phyloP scores from a whole-genome alignment of 192 early-diverging fungal genomes.

The Backusella tarrabulga region DNA sequence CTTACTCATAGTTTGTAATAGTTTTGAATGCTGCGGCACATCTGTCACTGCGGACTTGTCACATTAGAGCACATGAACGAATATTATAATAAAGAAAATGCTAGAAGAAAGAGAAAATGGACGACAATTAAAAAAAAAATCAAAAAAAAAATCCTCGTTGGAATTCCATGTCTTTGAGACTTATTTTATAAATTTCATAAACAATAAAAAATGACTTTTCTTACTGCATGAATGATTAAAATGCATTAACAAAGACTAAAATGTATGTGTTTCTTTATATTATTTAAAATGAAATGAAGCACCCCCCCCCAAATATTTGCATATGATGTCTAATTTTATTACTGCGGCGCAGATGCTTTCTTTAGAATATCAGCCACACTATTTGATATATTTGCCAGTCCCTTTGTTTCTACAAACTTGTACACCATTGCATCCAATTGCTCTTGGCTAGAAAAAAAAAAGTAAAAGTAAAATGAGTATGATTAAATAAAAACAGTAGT shows the following conservation, averaged over 20 bases:
- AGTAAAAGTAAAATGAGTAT: no score
- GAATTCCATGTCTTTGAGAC: not conserved
- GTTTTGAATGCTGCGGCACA: not conserved
- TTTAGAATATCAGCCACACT: not conserved
- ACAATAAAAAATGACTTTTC: no score
- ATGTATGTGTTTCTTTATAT: no score
- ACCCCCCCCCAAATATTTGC: no score
- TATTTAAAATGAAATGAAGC: no score
- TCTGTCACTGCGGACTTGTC: not conserved
- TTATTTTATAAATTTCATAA: no score
- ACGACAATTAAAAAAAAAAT: no score
- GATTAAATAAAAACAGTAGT: no score
- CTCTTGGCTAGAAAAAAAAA: not conserved
- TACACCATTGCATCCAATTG: not conserved
- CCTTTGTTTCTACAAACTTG: not conserved
- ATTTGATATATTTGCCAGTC: not conserved
- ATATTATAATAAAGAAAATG: not conserved
- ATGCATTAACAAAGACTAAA: no score
- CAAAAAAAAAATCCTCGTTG: not conserved
- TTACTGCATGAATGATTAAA: no score
- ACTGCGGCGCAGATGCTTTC: not conserved
- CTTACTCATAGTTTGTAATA: conserved; percentile 3
- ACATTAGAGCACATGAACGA: not conserved
- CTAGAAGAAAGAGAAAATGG: not conserved
- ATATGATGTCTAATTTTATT: not conserved